Evolutionary conservation across 202 grass and related monocot genomes (phyloP), one percentile per base, ranked within the genome.

Genomic region (Setaria italica): DNA sequence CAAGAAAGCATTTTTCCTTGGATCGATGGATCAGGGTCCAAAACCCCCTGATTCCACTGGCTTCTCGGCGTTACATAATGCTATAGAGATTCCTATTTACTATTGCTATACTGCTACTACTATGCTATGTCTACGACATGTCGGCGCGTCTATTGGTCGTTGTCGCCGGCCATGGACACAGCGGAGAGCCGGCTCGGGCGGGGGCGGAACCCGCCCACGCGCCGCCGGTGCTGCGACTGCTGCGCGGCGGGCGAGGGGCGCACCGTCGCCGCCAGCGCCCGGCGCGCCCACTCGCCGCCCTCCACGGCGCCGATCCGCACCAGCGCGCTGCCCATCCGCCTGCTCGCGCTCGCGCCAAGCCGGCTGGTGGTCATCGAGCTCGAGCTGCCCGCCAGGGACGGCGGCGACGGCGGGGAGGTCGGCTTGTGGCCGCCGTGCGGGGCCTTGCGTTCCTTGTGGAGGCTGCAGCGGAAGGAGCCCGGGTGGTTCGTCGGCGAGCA

Each of bases 401-500:
- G 39, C 39, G 47, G 76, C 0, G 80, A 34, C 3, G 78, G n/a
- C 63, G 86, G 74, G 4, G 84, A 81, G 49, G 14, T 46, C 9
- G 86, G 86, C 29, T 84, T 86, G 25, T 70, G 72, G 72, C 43
- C 3, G 63, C 20, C 0, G 45, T 17, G 37, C 0, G 6, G 2
- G 17, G 49, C 16, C 83, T 68, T 85, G 78, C 81, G 85, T 4
- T 79, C 80, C 76, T 90, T 97, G 83, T 97, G 94, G 51, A 87
- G 85, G 88, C 87, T 94, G 58, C 94, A 94, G 13, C 95, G 88
- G 84, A 97, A 97, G 0, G 95, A 94, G 9, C 92, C 92, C 0
- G 92, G 92, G 72, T 97, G 90, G 20, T 78, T 94, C 5, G 95
- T 91, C 48, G 94, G 92, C 2, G 94, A 92, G 79, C 94, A 97